Percentiles rank a stretch among this genome's conserved stretches.
These are phyloP conservation scores for Gonium pectorale DNA, from an alignment of 139 green algal genomes.

Conservation along the genomic window DNA sequence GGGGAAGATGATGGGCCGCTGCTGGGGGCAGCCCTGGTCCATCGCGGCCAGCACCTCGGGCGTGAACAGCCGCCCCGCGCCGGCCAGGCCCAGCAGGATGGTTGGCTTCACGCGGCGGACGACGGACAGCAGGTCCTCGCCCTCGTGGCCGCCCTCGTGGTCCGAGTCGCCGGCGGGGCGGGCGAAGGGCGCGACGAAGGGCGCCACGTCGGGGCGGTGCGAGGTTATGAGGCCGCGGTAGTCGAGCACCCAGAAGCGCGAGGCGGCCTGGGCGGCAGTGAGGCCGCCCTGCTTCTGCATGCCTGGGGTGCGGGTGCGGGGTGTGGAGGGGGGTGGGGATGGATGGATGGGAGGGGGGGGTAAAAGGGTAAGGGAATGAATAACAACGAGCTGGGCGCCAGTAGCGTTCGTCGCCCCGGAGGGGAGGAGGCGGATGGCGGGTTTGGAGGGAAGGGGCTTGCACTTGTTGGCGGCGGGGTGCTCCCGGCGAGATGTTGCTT, in stretches of 20 bases:
- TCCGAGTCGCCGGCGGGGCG: slow-evolving; percentile 54
- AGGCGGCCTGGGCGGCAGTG: slow-evolving; percentile 52
- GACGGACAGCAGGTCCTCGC: slow-evolving; percentile 34
- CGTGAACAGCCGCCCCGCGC: slow-evolving; percentile 75
- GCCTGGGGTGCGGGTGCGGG: slow-evolving; percentile 3
- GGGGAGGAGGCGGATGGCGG: no score
- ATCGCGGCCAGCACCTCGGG: slow-evolving; percentile 75
- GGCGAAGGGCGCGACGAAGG: slow-evolving; percentile 78
- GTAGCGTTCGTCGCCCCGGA: no score
- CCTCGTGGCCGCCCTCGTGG: not conserved
- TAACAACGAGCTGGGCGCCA: no score
- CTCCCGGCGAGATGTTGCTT: no score
- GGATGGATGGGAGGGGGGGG: no score
- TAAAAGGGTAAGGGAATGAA: no score
- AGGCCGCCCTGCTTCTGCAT: slow-evolving; percentile 81
- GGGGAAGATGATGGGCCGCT: slow-evolving; percentile 72
- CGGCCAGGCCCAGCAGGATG: slow-evolving; percentile 85
- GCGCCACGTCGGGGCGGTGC: slow-evolving; percentile 42
- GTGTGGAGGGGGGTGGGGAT: no score
- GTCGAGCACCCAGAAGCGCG: slow-evolving; percentile 79
- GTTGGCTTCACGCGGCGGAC: slow-evolving; percentile 73
- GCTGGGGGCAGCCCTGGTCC: slow-evolving; percentile 62
- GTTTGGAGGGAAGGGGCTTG: no score
- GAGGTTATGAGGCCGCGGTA: slow-evolving; percentile 66
- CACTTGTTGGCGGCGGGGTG: no score